Evolutionary conservation across 768 basidiomycete species (phyloP).

Genomic region (Cystoderma amianthinum): DNA sequence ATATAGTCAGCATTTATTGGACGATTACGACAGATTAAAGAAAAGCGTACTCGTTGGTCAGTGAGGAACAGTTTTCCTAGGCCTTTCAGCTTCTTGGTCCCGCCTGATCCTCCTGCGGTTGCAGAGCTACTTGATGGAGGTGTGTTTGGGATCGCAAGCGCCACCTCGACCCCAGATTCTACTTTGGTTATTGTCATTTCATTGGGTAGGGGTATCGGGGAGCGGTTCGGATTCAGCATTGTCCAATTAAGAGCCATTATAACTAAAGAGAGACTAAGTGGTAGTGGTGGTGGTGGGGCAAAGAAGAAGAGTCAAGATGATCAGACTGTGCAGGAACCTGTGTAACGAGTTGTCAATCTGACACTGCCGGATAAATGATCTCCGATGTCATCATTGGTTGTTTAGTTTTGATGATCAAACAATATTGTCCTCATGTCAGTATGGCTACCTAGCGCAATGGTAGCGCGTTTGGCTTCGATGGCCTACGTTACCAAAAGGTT

Average conservation of each 20-base stretch:
- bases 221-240: conserved; percentile 51
- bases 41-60: conserved; percentile 59
- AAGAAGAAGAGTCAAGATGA: too few species aligned
- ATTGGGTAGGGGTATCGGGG: conserved; percentile 56
- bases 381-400: too few species aligned
- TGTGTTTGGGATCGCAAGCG: conserved; percentile 48
- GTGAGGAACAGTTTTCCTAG: conserved; percentile 58
- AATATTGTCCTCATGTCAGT: background rate
- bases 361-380: background rate
- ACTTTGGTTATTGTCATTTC: conserved; percentile 54
- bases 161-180: conserved; percentile 51
- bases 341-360: too few species aligned
- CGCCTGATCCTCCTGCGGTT: conserved; percentile 45
- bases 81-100: conserved; percentile 50
- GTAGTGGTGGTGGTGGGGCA: too few species aligned
- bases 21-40: background rate
- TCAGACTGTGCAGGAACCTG: too few species aligned
- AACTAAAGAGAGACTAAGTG: too few species aligned
- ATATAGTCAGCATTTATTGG: background rate
- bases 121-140: conserved; percentile 32
- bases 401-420: background rate
- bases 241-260: conserved; percentile 79
- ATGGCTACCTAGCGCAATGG: conserved; percentile 85
- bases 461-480: conserved; percentile 94
- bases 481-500: conserved; percentile 81